phyloP scores from a whole-genome alignment of 73 alveolate genomes.

The Paramecium sexaurelia region DNA sequence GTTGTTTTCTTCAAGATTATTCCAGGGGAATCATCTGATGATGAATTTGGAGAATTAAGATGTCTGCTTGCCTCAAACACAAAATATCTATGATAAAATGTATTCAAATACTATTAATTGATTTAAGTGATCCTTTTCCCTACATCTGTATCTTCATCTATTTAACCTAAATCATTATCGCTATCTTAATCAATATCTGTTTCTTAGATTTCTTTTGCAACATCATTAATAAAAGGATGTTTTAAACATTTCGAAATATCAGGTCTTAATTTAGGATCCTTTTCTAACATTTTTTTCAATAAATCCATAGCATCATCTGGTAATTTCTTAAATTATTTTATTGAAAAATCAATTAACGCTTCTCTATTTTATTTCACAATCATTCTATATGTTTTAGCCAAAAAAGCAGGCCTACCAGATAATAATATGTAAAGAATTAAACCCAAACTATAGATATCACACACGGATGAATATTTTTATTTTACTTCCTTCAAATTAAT shows the following conservation, averaged over 20 bases:
- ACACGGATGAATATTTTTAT: not conserved
- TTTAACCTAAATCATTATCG: conserved; percentile 4
- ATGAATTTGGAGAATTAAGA: not conserved
- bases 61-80: not conserved
- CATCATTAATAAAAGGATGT: not conserved
- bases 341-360: not conserved
- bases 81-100: not conserved
- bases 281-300: conserved; percentile 56
- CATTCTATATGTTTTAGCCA: not conserved
- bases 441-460: conserved; percentile 38
- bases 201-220: not conserved
- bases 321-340: not conserved
- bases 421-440: not conserved
- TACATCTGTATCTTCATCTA: not conserved
- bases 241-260: conserved; percentile 26
- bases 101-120: not conserved
- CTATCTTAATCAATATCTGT: not conserved
- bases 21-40: not conserved
- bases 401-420: conserved; percentile 11
- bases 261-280: conserved; percentile 56
- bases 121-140: not conserved
- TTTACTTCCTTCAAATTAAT: conserved; percentile 28
- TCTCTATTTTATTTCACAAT: conserved; percentile 28
- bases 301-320: conserved; percentile 20
- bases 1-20: not conserved